Evolutionary conservation across 192 early-diverging fungal genomes (phyloP).

Genomic region (Spizellomyces sp.): DNA sequence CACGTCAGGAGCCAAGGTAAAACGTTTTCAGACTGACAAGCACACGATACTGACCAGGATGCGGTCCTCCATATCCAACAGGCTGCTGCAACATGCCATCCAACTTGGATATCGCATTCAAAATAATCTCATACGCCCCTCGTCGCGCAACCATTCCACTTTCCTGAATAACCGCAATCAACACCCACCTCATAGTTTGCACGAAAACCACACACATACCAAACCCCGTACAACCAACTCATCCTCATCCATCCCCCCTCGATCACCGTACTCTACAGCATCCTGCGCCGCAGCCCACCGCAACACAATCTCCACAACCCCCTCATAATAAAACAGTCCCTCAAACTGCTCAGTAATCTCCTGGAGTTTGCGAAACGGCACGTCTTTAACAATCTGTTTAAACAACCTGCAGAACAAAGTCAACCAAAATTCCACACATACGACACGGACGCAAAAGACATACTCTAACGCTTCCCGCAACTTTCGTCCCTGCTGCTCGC

Average conservation of each 20-base stretch:
- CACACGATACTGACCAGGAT: not conserved
- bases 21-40: not conserved
- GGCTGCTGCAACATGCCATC: not conserved
- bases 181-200: no score
- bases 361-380: conserved; percentile 30
- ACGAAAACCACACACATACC: not conserved
- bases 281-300: conserved; percentile 16
- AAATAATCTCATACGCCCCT: conserved; percentile 20
- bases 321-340: conserved; percentile 15
- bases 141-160: not conserved
- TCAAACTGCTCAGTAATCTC: conserved; percentile 34
- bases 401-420: conserved; percentile 12
- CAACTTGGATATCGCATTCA: conserved; percentile 6
- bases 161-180: not conserved
- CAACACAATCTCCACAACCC: conserved; percentile 31
- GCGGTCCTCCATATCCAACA: not conserved
- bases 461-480: conserved; percentile 50
- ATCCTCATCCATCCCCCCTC: not conserved
- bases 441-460: not conserved
- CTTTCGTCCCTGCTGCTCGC: conserved; percentile 32
- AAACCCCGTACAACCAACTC: not conserved
- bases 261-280: not conserved
- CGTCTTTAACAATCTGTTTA: conserved; percentile 4
- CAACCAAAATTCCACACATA: not conserved
- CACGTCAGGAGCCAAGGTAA: not conserved